Conservation (phyloP, 1,139 yeast species). For the Diutina ranongensis region DNA sequence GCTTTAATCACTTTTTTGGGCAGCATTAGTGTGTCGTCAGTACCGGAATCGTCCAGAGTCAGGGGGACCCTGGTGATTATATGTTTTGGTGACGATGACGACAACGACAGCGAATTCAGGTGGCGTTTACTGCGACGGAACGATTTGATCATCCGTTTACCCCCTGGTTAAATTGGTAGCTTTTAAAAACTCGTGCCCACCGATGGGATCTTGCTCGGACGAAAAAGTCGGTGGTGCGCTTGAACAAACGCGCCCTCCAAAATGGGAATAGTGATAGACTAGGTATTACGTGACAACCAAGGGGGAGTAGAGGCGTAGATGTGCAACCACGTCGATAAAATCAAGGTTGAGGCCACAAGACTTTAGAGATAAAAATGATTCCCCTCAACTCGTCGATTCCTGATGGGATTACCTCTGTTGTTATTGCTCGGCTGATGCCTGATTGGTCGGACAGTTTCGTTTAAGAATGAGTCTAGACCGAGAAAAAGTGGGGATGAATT, state of each 20-base stretch:
- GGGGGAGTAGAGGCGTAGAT: no score
- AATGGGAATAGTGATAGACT: not conserved
- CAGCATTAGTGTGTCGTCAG: constrained; percentile 20
- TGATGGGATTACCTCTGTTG: no score
- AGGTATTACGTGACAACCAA: not conserved
- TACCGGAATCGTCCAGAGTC: constrained; percentile 9
- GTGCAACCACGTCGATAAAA: no score
- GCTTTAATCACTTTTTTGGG: constrained; percentile 86
- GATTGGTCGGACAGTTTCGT: not conserved
- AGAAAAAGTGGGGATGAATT: no score
- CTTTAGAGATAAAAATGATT: no score
- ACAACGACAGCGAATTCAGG: constrained; percentile 3
- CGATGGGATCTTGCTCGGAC: not conserved
- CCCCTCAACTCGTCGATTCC: no score
- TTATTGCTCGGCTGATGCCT: not conserved
- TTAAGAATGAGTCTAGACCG: not conserved
- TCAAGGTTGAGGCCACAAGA: no score
- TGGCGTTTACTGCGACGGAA: constrained; percentile 6
- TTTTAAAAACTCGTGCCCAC: not conserved
- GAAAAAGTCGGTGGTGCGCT: not conserved
- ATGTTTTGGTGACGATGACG: not conserved
- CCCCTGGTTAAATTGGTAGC: not conserved
- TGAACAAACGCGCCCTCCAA: constrained; percentile 1
- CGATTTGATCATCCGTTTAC: constrained; percentile 5
- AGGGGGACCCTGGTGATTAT: constrained; percentile 4